These are phyloP conservation scores for Oligophagozyma castellii DNA, from an alignment of 1,139 yeast genomes.

Conservation along the genomic window DNA sequence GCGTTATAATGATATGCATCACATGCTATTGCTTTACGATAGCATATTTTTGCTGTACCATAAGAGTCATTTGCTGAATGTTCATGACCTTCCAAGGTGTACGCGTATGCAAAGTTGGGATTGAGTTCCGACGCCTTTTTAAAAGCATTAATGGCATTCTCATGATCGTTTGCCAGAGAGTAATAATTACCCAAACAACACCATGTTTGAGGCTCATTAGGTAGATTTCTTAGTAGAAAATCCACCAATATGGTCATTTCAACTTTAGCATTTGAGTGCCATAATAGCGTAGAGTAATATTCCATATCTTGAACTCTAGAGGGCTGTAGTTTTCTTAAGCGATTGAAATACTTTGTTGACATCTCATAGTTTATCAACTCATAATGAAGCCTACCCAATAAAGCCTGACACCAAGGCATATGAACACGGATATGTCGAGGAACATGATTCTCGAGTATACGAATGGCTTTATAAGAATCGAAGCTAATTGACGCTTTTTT, in stretches of 20 bases:
- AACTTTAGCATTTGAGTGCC: constrained; percentile 86
- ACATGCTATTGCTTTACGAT: constrained; percentile 60
- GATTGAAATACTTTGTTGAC: constrained; percentile 49
- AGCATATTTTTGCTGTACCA: constrained; percentile 78
- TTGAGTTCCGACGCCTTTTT: constrained; percentile 62
- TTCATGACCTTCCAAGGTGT: constrained; percentile 91
- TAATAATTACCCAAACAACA: constrained; percentile 82
- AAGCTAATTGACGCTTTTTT: constrained; percentile 50
- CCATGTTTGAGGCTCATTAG: constrained; percentile 75
- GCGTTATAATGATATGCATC: constrained; percentile 89
- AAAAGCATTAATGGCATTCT: constrained; percentile 82
- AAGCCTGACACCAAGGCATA: constrained; percentile 80
- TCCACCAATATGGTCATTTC: constrained; percentile 72
- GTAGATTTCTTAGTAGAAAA: constrained; percentile 57
- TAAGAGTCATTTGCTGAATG: constrained; percentile 77
- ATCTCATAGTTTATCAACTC: constrained; percentile 80
- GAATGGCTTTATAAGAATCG: constrained; percentile 71
- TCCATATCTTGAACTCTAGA: constrained; percentile 88
- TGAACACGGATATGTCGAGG: constrained; percentile 38
- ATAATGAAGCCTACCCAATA: constrained; percentile 68
- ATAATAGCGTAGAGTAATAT: constrained; percentile 71
- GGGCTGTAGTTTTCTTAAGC: constrained; percentile 55
- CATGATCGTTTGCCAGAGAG: constrained; percentile 73
- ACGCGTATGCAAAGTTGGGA: constrained; percentile 71
- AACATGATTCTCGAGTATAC: constrained; percentile 51